Base-by-base conservation (phyloP, 2,329 filamentous ascomycete genomes). In the Talaromyces marneffei region DNA sequence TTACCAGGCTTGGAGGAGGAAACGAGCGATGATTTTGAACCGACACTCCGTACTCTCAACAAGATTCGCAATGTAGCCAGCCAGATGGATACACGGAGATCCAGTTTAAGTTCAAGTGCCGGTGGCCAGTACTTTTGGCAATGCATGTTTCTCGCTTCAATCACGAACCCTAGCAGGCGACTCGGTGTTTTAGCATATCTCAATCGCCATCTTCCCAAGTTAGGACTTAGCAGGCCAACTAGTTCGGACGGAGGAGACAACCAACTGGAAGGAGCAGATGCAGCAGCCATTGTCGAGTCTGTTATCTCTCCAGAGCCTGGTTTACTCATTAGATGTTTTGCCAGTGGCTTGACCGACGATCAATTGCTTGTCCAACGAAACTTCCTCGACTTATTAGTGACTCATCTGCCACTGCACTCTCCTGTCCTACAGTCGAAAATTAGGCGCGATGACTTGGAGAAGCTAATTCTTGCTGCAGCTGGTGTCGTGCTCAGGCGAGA, bases 101-200 rank as follows among this genome's bases (percentile, higher is more conserved):
- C 83, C 14, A 65, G 78, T 75, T 59, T 80, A 80, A 65, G 84
- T 76, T 33, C 75, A 73, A 60, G 81, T 75, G 82, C 82, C 8
- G 86, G 87, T 9, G 90, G 92, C 66, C 90, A 90, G 65, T 97
- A 94, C 74, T 99, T 97, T 74, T 99, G 94, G 94, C 94, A 99
- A 77, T 97, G 92, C 73, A 89, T 99, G 71, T 97, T 99, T 70
- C 79, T 99, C 18, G 91, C 93, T 9, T 89, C 91, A 18, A 94
- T 99, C 63, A 97, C 94, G 0, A 93, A 92, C 69, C 85, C 91
- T 44, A 92, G 87, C 63, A 84, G 93, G 63, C 86, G 94, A 60
- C 87, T 90, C 65, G 94, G 94, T 27, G 92, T 92, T 40, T 80
- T 99, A 62, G 92, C 92, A 33, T 99, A 95, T 74, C 80, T 99